A percentile compares a stretch with the other conserved stretches of the same genome.
Conservation (phyloP, 1,139 yeast genomes). For the Lodderomyces elongisporus region DNA sequence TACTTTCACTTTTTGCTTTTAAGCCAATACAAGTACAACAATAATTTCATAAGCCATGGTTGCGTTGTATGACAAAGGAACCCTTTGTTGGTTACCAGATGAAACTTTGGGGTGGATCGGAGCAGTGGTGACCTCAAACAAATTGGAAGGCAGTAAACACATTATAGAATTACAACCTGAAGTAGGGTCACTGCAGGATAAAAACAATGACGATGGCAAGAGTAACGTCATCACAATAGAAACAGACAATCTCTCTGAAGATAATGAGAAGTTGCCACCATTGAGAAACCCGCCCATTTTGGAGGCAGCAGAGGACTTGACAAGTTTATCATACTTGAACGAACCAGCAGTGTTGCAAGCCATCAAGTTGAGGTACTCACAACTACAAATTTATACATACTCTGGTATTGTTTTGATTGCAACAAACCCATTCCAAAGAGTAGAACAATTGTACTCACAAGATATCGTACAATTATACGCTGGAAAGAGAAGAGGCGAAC, state of each 20-base stretch:
- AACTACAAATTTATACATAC: slow-evolving; percentile 87
- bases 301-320: slow-evolving; percentile 92
- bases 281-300: slow-evolving; percentile 90
- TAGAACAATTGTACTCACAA: slow-evolving; percentile 84
- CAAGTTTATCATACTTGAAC: slow-evolving; percentile 84
- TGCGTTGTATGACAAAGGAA: slow-evolving; percentile 30
- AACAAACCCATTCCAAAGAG: slow-evolving; percentile 89
- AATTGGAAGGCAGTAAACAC: slow-evolving; percentile 43
- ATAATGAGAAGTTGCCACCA: slow-evolving; percentile 62
- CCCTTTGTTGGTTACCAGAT: slow-evolving; percentile 95
- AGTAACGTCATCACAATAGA: slow-evolving; percentile 51
- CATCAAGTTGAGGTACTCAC: slow-evolving; percentile 81
- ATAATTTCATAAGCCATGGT: slow-evolving; percentile 13
- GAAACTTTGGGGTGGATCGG: slow-evolving; percentile 89
- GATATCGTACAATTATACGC: slow-evolving; percentile 93
- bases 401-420: slow-evolving; percentile 97
- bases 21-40: too few relatives aligned
- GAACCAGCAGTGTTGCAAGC: slow-evolving; percentile 98
- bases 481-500: slow-evolving; percentile 86
- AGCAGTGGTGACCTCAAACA: slow-evolving; percentile 62
- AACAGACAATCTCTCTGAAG: slow-evolving; percentile 45
- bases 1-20: too few relatives aligned
- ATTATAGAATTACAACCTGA: slow-evolving; percentile 60
- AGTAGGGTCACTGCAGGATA: too few relatives aligned
- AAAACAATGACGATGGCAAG: slow-evolving; percentile 47